Evolutionary conservation across 2,329 filamentous ascomycete species (phyloP), one percentile per base, ranked within the genome.

Genomic region (Ceratocystis ficicola): DNA sequence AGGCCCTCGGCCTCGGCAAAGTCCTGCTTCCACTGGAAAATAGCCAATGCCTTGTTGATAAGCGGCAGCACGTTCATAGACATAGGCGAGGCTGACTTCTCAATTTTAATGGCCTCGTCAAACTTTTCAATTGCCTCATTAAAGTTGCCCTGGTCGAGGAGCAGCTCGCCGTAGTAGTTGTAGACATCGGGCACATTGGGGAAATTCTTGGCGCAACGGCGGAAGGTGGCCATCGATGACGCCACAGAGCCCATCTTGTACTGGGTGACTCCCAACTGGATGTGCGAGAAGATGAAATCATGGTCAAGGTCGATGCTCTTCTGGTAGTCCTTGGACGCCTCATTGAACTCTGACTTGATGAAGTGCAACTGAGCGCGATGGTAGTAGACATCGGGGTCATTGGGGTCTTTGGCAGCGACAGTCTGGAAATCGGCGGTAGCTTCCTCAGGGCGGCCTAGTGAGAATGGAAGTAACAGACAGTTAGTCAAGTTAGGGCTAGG

Each of bases 191-290:
- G 92, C 10, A 95, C 90, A 74, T 93, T 89, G 73, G 91, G 89
- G 74, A 99, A 99, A 79, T 96, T 96, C 86, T 97, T 99, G 76
- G 96, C 92, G 77, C 91, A 96, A 69, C 92, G 84, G 71, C 93
- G 86, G 86, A 99, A 97, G 5, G 94, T 99, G 44, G 94, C 93
- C 91, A 97, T 97, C 60, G 92, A 96, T 7, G 92, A 96, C 6
- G 94, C 94, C 67, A 99, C 89, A 36, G 90, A 96, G 71, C 94
- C 94, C 88, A 97, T 95, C 86, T 99, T 99, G 82, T 99, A 99
- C 78, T 99, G 94, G 62, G 94, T 99, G 64, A 99, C 94, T 75
- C 94, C 94, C 55, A 99, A 89, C 77, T 99, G 94, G 73, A 99
- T 99, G 79, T 99, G 94, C 6, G 93, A 97, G 83, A 96, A 99